Base-by-base conservation (phyloP, 2,329 filamentous ascomycete genomes). In the Cytospora mali region DNA sequence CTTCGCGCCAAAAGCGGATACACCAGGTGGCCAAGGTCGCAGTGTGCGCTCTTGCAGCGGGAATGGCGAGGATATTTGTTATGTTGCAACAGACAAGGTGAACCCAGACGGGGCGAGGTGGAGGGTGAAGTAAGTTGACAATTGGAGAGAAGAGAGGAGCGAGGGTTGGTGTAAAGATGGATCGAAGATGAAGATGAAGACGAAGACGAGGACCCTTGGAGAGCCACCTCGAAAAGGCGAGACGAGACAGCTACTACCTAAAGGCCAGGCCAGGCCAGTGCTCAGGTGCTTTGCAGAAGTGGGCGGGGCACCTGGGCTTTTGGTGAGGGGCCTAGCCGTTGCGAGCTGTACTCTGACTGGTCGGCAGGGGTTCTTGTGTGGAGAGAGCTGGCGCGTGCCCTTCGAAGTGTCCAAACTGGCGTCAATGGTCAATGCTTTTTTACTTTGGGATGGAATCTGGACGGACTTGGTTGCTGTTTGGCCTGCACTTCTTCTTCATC, bases 271-370 rank as follows among this genome's bases (percentile, higher is more conserved):
- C 14, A 51, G 27, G 18, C 49, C 27, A 29, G 27, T 27, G 50
- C 33, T 39, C 57, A 60, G 57, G 35, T 54, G 33, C 57, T 46
- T 49, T 48, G 50, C 58, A 54, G 58, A 52, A 54, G 10, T 49
- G 58, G 50, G 50, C 50, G 58, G 58, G 58, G 58, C 50, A 42
- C 50, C 48, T 60, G 27, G 57, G n/a, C 35, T 60, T n/a, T n/a
- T 50, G 28, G 57, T 55, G 58, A 60, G 58, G 58, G 58, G 50
- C 58, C 58, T 52, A 60, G 58, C 58, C 58, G 58, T 60, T 60
- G 35, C 58, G 53, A 52, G 25, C 58, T 52, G 50, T 6, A 21
- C 31, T 35, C 28, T 60, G 50, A 60, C 35, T 60, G 58, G 58
- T 48, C 35, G 54, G 28, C 58, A 60, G 51, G 51, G 35, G 58